Evolutionary conservation across 2,329 filamentous ascomycete species (phyloP).

Genomic region (Gliomastix tumulicola): DNA sequence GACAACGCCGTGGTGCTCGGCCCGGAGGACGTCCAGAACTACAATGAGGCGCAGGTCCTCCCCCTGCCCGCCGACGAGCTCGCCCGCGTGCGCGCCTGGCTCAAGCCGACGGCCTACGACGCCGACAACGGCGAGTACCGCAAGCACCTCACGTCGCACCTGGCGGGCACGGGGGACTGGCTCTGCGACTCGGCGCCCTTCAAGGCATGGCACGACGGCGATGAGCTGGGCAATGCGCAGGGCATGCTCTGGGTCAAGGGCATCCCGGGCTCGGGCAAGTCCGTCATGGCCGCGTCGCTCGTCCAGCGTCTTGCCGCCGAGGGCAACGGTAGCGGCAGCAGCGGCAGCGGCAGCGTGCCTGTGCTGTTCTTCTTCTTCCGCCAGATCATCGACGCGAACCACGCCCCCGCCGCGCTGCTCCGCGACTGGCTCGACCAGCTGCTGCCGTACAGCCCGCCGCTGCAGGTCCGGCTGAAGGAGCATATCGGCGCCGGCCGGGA

Average conservation of each 20-base stretch:
- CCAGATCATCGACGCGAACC: background rate
- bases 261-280: background rate
- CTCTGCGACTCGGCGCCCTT: background rate
- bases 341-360: too few species aligned
- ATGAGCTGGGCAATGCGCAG: background rate
- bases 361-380: background rate
- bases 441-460: background rate
- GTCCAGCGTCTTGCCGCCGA: background rate
- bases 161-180: background rate
- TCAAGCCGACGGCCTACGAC: background rate
- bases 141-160: background rate
- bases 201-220: background rate
- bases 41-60: background rate
- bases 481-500: background rate
- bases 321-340: background rate
- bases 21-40: background rate
- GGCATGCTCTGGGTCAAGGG: slow-evolving; percentile 1
- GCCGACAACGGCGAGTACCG: background rate
- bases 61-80: background rate
- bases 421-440: background rate
- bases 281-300: background rate
- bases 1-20: background rate
- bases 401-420: background rate
- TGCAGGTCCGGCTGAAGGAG: background rate
- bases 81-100: background rate